A percentile compares a stretch with the other conserved stretches of the same genome.
These are phyloP conservation scores for Talaromyces verruculosus DNA, from an alignment of 2,329 filamentous ascomycete genomes.

Conservation along the genomic window DNA sequence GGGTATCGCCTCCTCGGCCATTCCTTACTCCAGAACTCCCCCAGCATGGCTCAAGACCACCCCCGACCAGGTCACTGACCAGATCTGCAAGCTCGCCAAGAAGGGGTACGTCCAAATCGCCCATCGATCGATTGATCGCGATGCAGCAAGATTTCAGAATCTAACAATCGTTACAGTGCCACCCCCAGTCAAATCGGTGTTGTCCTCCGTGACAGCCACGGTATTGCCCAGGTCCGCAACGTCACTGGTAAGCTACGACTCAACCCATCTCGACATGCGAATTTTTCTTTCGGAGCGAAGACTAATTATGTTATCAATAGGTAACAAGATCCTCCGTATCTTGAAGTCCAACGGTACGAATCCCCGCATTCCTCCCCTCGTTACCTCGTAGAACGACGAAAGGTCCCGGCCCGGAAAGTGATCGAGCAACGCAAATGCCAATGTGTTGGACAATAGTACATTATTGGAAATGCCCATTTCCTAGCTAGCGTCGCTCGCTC, in stretches of 20 bases:
- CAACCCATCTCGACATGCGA: neutral
- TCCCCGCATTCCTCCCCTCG: constrained; percentile 23
- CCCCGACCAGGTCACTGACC: constrained; percentile 95
- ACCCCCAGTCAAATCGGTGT: constrained; percentile 99
- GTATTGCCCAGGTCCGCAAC: constrained; percentile 95
- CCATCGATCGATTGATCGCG: constrained; percentile 76
- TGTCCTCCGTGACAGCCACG: constrained; percentile 95
- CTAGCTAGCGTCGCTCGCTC: neutral
- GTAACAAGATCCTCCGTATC: constrained; percentile 99
- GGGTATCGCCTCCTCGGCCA: constrained; percentile 93
- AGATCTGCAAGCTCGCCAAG: constrained; percentile 53
- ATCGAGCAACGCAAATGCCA: neutral
- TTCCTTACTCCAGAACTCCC: constrained; percentile 92
- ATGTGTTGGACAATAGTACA: neutral
- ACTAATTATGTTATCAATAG: constrained; percentile 54
- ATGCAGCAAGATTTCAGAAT: constrained; percentile 57
- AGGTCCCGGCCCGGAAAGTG: neutral
- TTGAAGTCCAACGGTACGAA: constrained; percentile 91
- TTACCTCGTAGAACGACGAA: constrained; percentile 15
- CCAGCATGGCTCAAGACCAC: constrained; percentile 99
- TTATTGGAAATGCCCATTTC: neutral
- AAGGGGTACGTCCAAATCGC: constrained; percentile 18
- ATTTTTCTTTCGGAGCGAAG: constrained; percentile 14
- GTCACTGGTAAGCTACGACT: constrained; percentile 73
- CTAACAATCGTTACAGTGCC: constrained; percentile 53